Percentiles rank a stretch among this genome's conserved stretches.
phyloP scores from a whole-genome alignment of 2,329 filamentous ascomycete species.

The Fusarium compactum region DNA sequence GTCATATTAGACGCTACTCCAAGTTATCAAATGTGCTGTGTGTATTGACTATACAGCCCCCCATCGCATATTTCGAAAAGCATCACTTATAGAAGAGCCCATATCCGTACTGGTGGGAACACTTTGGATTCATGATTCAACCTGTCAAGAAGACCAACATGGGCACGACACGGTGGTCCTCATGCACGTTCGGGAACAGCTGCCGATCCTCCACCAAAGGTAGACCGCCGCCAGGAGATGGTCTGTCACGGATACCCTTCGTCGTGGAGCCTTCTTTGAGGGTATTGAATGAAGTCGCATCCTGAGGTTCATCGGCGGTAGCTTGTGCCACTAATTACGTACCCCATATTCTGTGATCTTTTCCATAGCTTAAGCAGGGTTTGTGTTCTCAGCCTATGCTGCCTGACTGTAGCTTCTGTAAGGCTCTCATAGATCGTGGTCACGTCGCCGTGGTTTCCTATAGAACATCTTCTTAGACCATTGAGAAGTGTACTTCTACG shows the following conservation, averaged over 20 bases:
- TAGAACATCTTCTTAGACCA: not conserved
- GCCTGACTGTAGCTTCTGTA: conserved; percentile 29
- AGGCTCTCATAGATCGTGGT: not conserved
- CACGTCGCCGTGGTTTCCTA: not conserved
- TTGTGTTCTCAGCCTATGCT: not conserved
- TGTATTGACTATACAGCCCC: not conserved
- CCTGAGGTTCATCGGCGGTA: conserved; percentile 17
- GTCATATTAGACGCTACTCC: not conserved
- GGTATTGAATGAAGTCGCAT: conserved; percentile 1
- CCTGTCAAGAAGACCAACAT: not conserved
- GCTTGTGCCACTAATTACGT: conserved; percentile 28
- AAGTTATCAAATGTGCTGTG: not conserved
- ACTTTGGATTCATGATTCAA: not conserved
- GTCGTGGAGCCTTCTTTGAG: conserved; percentile 7
- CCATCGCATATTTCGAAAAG: not conserved
- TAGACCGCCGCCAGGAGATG: conserved; percentile 10
- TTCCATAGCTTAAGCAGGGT: conserved; percentile 34
- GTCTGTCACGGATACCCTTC: not conserved
- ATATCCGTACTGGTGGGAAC: not conserved
- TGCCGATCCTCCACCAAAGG: conserved; percentile 1
- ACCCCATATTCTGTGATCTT: conserved; percentile 36
- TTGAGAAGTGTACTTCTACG: not conserved
- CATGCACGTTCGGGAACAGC: not conserved
- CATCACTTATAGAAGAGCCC: not conserved
- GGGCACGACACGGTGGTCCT: not conserved